Conservation (phyloP, 2,329 filamentous ascomycete species). For the Exutisphaerella laricina region DNA sequence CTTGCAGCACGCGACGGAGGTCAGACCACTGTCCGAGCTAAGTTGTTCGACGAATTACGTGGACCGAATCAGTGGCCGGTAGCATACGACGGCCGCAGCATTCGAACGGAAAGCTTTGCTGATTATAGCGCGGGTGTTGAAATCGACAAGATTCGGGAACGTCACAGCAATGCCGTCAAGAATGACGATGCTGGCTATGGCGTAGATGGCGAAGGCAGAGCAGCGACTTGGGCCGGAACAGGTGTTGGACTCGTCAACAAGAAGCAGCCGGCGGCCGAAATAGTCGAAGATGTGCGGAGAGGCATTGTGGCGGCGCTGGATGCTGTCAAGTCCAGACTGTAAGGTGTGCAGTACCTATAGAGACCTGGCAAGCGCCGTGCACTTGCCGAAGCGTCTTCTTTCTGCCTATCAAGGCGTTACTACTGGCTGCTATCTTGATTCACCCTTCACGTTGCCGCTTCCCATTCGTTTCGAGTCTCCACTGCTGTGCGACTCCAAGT, state of each 20-base stretch:
- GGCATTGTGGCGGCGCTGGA: slow-evolving; percentile 32
- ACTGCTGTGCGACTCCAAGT: slow-evolving; percentile 13
- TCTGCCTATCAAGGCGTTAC: too few relatives aligned
- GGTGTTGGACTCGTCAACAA: slow-evolving; percentile 54
- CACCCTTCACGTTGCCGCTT: slow-evolving; percentile 26
- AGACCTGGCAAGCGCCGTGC: not conserved
- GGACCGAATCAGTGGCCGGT: slow-evolving; percentile 55
- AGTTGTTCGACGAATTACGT: slow-evolving; percentile 49
- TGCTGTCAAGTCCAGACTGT: slow-evolving; percentile 12
- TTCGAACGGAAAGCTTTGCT: slow-evolving; percentile 50
- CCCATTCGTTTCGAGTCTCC: slow-evolving; percentile 14
- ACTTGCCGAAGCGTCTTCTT: too few relatives aligned
- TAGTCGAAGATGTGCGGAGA: slow-evolving; percentile 45
- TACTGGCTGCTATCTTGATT: too few relatives aligned
- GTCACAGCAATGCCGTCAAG: slow-evolving; percentile 45
- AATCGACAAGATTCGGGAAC: slow-evolving; percentile 39
- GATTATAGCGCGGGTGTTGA: slow-evolving; percentile 37
- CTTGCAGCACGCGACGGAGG: slow-evolving; percentile 48
- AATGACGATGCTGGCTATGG: slow-evolving; percentile 45
- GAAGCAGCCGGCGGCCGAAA: slow-evolving; percentile 46
- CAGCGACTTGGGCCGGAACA: slow-evolving; percentile 57
- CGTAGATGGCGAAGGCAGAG: slow-evolving; percentile 44
- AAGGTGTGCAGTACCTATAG: not conserved
- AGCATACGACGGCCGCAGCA: slow-evolving; percentile 52
- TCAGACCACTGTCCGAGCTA: slow-evolving; percentile 44